phyloP scores from a whole-genome alignment of 129 eudicot genomes.

The Helianthus tuberosus region DNA sequence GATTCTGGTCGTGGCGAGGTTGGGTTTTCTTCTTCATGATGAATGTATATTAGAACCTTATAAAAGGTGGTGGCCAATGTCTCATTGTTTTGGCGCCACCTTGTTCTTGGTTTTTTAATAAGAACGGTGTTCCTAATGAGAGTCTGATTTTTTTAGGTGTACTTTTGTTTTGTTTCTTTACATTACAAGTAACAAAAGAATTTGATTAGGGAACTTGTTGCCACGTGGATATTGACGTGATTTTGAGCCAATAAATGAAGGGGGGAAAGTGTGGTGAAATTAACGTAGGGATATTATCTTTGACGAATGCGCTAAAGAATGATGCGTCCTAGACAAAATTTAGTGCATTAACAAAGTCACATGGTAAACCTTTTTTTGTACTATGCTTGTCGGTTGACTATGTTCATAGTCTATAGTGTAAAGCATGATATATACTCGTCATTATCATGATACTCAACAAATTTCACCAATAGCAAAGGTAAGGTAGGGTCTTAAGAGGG shows the following conservation, averaged over 20 bases:
- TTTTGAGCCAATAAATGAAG: not conserved
- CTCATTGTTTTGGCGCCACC: not conserved
- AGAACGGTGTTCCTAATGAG: not conserved
- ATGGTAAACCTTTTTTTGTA: too few species aligned
- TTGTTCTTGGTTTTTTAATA: slow-evolving; percentile 9
- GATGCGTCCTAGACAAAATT: too few species aligned
- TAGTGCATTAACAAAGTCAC: too few species aligned
- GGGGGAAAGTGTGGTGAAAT: too few species aligned
- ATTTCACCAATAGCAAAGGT: accelerated
- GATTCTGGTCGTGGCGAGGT: slow-evolving; percentile 1
- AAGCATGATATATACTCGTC: too few species aligned
- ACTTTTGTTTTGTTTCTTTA: not conserved
- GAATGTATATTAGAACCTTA: not conserved
- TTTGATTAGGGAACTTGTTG: not conserved
- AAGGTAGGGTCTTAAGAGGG: too few species aligned
- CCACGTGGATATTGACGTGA: not conserved
- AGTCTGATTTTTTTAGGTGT: slow-evolving; percentile 6
- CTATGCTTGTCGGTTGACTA: too few species aligned
- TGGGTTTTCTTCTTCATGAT: slow-evolving; percentile 30
- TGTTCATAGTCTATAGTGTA: too few species aligned
- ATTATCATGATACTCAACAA: too few species aligned
- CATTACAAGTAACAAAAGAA: not conserved
- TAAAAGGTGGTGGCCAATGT: slow-evolving; percentile 3
- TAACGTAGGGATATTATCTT: too few species aligned
- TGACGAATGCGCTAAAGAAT: too few species aligned